Evolutionary conservation across 2,329 filamentous ascomycete genomes (phyloP).

Genomic region (Fusarium chuoi): DNA sequence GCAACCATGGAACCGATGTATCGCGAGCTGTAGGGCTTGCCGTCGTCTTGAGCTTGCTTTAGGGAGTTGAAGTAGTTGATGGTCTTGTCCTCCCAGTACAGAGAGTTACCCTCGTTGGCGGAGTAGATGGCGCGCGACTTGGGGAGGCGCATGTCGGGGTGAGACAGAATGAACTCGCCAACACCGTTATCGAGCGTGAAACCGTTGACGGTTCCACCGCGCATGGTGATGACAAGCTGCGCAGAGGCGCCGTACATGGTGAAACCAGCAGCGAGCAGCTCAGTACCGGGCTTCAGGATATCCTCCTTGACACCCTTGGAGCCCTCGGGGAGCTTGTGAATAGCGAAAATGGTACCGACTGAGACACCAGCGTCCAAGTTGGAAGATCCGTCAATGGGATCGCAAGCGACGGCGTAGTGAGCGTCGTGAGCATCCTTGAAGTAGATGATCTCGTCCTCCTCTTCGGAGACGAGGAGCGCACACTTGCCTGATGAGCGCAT

Average conservation of each 20-base stretch:
- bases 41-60: constrained; percentile 78
- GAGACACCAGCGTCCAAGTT: constrained; percentile 98
- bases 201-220: constrained; percentile 89
- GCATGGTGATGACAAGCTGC: constrained; percentile 97
- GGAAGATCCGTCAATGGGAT: constrained; percentile 97
- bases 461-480: constrained; percentile 93
- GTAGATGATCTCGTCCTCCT: constrained; percentile 91
- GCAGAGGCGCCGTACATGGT: constrained; percentile 99
- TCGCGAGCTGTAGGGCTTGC: constrained; percentile 91
- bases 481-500: constrained; percentile 95
- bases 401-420: constrained; percentile 96
- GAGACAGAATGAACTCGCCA: constrained; percentile 98
- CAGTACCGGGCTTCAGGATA: constrained; percentile 87
- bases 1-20: constrained; percentile 99
- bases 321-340: constrained; percentile 88
- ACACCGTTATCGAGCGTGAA: constrained; percentile 97
- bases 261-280: constrained; percentile 95
- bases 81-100: constrained; percentile 93
- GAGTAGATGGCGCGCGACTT: constrained; percentile 88
- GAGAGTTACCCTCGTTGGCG: constrained; percentile 97
- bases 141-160: constrained; percentile 92
- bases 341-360: constrained; percentile 95
- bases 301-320: constrained; percentile 82
- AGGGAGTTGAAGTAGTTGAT: constrained; percentile 89
- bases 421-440: constrained; percentile 80